Conservation (phyloP, 2,329 filamentous ascomycete species). For the Colletotrichum tabaci region DNA sequence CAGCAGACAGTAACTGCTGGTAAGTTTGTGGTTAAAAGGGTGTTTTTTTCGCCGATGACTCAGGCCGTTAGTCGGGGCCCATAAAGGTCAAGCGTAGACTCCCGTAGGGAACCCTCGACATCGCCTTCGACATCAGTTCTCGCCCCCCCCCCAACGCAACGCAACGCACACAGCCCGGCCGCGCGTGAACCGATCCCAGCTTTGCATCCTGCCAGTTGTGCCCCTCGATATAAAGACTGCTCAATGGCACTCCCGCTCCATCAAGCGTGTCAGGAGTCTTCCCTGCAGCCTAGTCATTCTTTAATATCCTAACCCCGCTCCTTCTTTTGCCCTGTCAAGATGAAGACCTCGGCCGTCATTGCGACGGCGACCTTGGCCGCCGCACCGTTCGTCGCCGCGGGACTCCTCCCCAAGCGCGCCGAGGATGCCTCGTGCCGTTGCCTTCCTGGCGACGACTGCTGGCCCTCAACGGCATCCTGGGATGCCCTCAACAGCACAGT, state of each 20-base stretch:
- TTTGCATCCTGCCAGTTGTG: not conserved
- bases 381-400: slow-evolving; percentile 33
- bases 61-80: no score
- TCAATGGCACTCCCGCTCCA: slow-evolving; percentile 25
- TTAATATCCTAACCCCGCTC: slow-evolving; percentile 13
- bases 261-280: slow-evolving; percentile 33
- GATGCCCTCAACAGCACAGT: slow-evolving; percentile 65
- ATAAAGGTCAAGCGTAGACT: no score
- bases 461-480: slow-evolving; percentile 66
- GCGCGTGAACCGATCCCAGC: not conserved
- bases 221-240: slow-evolving; percentile 38
- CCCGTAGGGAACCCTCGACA: not conserved
- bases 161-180: slow-evolving; percentile 15
- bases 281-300: slow-evolving; percentile 41
- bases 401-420: slow-evolving; percentile 35
- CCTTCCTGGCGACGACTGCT: slow-evolving; percentile 67
- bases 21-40: no score
- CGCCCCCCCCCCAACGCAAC: no score
- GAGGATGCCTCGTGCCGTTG: slow-evolving; percentile 54
- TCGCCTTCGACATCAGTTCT: not conserved
- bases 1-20: no score
- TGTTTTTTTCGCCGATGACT: no score
- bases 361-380: slow-evolving; percentile 32
- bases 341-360: slow-evolving; percentile 36
- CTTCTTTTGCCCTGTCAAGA: slow-evolving; percentile 27